phyloP scores from a whole-genome alignment of 106 monocot genomes.

The Acorus calamus region DNA sequence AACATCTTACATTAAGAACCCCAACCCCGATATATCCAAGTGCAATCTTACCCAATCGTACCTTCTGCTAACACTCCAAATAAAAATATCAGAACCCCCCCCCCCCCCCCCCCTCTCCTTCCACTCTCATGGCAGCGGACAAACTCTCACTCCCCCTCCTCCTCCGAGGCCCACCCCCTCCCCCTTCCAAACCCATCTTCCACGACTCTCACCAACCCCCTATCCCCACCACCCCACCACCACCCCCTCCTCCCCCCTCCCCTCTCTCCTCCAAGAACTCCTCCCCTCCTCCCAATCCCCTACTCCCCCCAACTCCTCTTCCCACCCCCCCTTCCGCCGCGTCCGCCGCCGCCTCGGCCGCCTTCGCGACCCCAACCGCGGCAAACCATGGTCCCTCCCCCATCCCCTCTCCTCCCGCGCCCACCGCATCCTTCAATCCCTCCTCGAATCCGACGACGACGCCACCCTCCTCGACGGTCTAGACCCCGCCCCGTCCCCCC shows the following conservation, averaged over 20 bases:
- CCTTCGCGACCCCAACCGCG: slow-evolving; percentile 49
- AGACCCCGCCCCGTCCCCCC: slow-evolving; percentile 14
- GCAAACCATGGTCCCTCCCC: slow-evolving; percentile 46
- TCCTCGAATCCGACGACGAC: slow-evolving; percentile 15
- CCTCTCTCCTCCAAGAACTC: not conserved
- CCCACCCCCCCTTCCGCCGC: slow-evolving; percentile 21
- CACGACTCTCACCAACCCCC: slow-evolving; percentile 16
- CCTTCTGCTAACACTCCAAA: no score
- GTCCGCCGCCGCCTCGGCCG: slow-evolving; percentile 44
- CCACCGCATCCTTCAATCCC: slow-evolving; percentile 29
- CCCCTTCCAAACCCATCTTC: slow-evolving; percentile 33
- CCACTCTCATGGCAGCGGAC: slow-evolving; percentile 28
- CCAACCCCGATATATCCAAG: no score
- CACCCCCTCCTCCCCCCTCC: slow-evolving; percentile 5
- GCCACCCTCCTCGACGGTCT: slow-evolving; percentile 1
- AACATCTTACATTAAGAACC: no score
- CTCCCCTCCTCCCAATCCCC: slow-evolving; percentile 7
- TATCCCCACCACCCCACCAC: slow-evolving; percentile 4
- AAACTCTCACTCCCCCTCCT: slow-evolving; percentile 41
- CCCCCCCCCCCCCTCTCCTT: not conserved
- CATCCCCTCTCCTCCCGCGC: slow-evolving; percentile 34
- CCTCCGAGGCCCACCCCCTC: slow-evolving; percentile 41
- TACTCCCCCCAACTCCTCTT: not conserved
- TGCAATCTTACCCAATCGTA: no score
- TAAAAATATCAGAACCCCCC: not conserved